Base-by-base conservation (phyloP, 108 stramenopile species). In the Pseudonitzschia delicatissima region DNA sequence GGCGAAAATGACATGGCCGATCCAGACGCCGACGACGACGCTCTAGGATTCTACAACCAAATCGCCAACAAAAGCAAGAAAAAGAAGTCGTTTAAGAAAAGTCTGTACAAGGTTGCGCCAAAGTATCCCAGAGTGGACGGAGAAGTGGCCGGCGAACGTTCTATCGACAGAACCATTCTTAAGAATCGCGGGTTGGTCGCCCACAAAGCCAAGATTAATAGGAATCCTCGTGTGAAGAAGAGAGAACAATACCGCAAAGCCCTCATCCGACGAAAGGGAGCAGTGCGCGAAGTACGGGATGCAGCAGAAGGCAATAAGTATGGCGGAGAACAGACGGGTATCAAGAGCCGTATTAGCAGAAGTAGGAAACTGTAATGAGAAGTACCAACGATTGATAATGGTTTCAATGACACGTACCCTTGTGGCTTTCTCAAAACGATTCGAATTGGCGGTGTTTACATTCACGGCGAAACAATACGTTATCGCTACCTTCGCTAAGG, bases 171-270 rank as follows among this genome's bases (percentile, higher is more conserved):
- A 29, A 66, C 75, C 17, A 98, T 99, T 27, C 66, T 99, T 62
- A 94, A 96, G 77, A 99, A 99, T 68, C 76, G 94, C 37, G 98
- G 98, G 25, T 79, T 99, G 57, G 96, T 97, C n/a, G 80, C 98
- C 18, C 97, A 98, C 82, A 96, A 97, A 72, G 77, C 82, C 73
- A 97, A 97, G 74, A 79, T 96, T 58, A 96, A 97, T 68, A 81
- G 98, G 32, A 99, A 99, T 69, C 98, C 98, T 20, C 93, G 98
- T 57, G 94, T 97, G 66, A 98, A 97, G 86, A 97, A 99, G 75
- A 77, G 97, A 15, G 95, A 96, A 57, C 87, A 95, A 66, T 99
- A 94, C 78, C 87, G 93, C 29, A 94, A 95, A 73, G 96, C 96
- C 1, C 80, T 94, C 25, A 92, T 97, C 59, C 77, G 87, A 23